phyloP scores from a whole-genome alignment of 805 yeast genomes.

The Ogataea degrootiae region DNA sequence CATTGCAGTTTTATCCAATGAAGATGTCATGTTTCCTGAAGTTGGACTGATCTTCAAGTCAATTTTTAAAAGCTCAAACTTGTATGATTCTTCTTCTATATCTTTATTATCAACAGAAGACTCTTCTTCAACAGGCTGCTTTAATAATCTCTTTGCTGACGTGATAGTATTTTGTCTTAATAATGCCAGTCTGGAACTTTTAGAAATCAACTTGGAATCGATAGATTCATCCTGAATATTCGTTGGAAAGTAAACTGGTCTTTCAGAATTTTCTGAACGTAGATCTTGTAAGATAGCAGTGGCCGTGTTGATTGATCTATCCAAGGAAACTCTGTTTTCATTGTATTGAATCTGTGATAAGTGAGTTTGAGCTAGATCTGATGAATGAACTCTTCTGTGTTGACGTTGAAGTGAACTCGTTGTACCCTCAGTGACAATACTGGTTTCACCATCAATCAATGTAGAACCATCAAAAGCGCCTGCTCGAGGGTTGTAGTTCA shows the following conservation, averaged over 20 bases:
- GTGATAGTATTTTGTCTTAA: constrained; percentile 36
- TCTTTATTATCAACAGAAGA: neutral
- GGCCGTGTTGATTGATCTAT: constrained; percentile 53
- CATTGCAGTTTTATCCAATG: constrained; percentile 62
- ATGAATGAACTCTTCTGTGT: constrained; percentile 16
- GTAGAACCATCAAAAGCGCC: constrained; percentile 28
- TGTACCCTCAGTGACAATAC: constrained; percentile 3
- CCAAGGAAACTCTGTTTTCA: constrained; percentile 61
- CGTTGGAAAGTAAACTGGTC: constrained; percentile 64
- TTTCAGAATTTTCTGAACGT: constrained; percentile 47
- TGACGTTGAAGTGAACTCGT: constrained; percentile 10
- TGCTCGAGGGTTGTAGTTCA: constrained; percentile 17
- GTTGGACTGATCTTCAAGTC: constrained; percentile 53
- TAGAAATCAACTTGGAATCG: constrained; percentile 40
- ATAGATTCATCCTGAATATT: constrained; percentile 29
- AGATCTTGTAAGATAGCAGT: constrained; percentile 47
- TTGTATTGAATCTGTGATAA: constrained; percentile 74
- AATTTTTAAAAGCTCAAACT: constrained; percentile 59
- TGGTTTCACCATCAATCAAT: constrained; percentile 20
- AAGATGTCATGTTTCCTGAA: constrained; percentile 41
- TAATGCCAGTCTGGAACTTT: constrained; percentile 48
- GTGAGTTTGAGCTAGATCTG: constrained; percentile 38
- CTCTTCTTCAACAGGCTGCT: constrained; percentile 6
- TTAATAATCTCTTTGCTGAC: constrained; percentile 10
- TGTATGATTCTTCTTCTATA: constrained; percentile 25